A percentile compares a stretch with the other conserved stretches of the same genome.
phyloP scores from a whole-genome alignment of 352 stramenopile species.

The Globisporangium ultimum region DNA sequence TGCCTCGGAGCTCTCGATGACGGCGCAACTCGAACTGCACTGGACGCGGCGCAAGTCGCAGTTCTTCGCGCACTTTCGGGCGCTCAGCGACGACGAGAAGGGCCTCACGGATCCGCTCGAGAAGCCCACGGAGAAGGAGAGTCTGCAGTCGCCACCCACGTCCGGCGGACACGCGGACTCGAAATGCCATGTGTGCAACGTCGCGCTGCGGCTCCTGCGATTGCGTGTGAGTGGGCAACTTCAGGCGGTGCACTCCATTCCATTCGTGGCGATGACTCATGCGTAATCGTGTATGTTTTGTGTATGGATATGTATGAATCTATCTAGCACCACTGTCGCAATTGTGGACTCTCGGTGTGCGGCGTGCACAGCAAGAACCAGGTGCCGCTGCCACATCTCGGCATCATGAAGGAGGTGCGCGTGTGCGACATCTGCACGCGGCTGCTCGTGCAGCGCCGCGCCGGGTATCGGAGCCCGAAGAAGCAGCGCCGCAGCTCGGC shows the following conservation, averaged over 20 bases:
- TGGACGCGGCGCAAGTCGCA: slow-evolving; percentile 37
- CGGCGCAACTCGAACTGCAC: slow-evolving; percentile 30
- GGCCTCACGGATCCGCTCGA: not conserved
- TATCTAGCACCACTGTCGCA: slow-evolving; percentile 68
- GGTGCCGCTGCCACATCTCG: slow-evolving; percentile 64
- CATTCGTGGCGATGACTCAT: not conserved
- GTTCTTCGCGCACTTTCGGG: slow-evolving; percentile 47
- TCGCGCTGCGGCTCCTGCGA: slow-evolving; percentile 38
- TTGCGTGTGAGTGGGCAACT: slow-evolving; percentile 33
- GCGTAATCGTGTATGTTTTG: not conserved
- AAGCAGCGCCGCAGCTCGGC: slow-evolving; percentile 19
- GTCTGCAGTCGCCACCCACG: slow-evolving; percentile 6
- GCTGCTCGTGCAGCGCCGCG: slow-evolving; percentile 63
- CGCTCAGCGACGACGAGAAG: slow-evolving; percentile 16
- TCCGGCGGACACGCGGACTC: slow-evolving; percentile 25
- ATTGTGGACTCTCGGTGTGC: slow-evolving; percentile 62
- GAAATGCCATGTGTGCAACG: slow-evolving; percentile 72
- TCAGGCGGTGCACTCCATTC: not conserved
- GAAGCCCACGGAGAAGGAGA: slow-evolving; percentile 4
- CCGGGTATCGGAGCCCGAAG: slow-evolving; percentile 54
- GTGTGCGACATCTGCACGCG: slow-evolving; percentile 73
- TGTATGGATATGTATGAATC: not conserved
- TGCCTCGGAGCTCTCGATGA: slow-evolving; percentile 23
- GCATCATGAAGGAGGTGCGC: slow-evolving; percentile 71
- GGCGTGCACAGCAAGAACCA: slow-evolving; percentile 79